phyloP scores from a whole-genome alignment of 2,329 filamentous ascomycete genomes.

The Penicillium oxalicum region DNA sequence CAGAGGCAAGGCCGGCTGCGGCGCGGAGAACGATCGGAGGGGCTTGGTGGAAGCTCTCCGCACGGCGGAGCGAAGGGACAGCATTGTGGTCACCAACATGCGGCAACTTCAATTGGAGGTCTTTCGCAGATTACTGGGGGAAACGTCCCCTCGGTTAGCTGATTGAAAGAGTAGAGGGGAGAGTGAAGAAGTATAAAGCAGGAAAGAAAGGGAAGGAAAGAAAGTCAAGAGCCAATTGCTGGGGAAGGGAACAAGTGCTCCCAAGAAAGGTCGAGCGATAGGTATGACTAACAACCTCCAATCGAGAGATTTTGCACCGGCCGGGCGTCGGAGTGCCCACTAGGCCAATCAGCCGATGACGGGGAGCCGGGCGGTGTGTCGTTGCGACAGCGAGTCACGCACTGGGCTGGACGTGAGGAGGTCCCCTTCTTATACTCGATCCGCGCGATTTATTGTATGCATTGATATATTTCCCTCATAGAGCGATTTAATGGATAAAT shows the following conservation, averaged over 20 bases:
- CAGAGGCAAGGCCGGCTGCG: constrained; percentile 27
- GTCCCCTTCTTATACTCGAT: constrained; percentile 2
- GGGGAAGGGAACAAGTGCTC: background rate
- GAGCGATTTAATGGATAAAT: background rate
- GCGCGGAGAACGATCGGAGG: constrained; percentile 38
- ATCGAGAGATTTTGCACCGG: constrained; percentile 21
- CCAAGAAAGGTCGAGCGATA: background rate
- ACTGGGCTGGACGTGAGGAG: too few relatives aligned
- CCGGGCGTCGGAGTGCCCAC: constrained; percentile 22
- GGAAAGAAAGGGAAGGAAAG: constrained; percentile 3
- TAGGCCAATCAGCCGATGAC: constrained; percentile 8
- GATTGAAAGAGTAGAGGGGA: background rate
- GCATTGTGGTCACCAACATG: constrained; percentile 39
- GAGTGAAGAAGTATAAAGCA: background rate
- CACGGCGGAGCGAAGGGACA: constrained; percentile 41
- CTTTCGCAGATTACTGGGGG: constrained; percentile 12
- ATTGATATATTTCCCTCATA: constrained; percentile 1
- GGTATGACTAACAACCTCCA: constrained; percentile 13
- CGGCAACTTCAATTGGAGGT: constrained; percentile 32
- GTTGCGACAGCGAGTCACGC: too few relatives aligned
- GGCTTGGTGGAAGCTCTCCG: constrained; percentile 41
- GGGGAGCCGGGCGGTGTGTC: constrained; percentile 12
- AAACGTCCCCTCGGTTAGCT: constrained; percentile 12
- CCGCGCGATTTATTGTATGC: constrained; percentile 16
- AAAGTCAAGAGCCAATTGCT: background rate